These are phyloP conservation scores for Chamaenerion angustifolium DNA, from an alignment of 345 rosid species.

Conservation along the genomic window DNA sequence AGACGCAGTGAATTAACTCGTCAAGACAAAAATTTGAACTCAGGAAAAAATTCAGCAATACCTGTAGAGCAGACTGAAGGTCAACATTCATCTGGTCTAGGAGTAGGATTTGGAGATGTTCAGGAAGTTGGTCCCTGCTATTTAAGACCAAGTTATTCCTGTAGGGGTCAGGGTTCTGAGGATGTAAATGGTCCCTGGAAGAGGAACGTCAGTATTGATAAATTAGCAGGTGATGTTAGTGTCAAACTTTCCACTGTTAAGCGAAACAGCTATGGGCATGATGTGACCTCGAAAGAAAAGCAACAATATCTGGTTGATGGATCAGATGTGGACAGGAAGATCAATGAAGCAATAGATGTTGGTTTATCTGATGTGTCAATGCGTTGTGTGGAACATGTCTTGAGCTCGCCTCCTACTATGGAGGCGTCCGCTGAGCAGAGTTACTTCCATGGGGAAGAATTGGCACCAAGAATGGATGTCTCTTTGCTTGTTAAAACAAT, in stretches of 20 bases:
- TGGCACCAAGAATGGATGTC: conserved; percentile 19
- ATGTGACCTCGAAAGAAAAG: conserved; percentile 14
- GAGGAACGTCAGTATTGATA: conserved; percentile 9
- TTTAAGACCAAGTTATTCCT: conserved; percentile 6
- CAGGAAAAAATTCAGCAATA: too few relatives aligned
- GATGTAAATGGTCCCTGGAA: conserved; percentile 10
- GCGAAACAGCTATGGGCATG: conserved; percentile 16
- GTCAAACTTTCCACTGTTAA: conserved; percentile 10
- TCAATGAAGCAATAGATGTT: conserved; percentile 16
- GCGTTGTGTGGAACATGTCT: conserved; percentile 18
- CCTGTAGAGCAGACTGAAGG: conserved; percentile 7
- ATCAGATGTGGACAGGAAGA: conserved; percentile 16
- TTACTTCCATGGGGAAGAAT: conserved; percentile 11
- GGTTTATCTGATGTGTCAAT: conserved; percentile 26
- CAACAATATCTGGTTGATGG: conserved; percentile 1
- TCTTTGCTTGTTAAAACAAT: conserved; percentile 31
- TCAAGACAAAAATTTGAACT: too few relatives aligned
- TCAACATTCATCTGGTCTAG: background rate
- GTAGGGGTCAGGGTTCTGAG: background rate
- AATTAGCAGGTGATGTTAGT: conserved; percentile 15
- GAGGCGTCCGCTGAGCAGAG: conserved; percentile 13
- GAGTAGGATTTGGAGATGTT: conserved; percentile 13
- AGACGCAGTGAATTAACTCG: conserved; percentile 9
- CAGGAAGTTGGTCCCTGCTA: conserved; percentile 11
- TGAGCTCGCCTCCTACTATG: conserved; percentile 23